These are phyloP conservation scores for Gossypium trilobum DNA, from an alignment of 441 rosid genomes.

Conservation along the genomic window DNA sequence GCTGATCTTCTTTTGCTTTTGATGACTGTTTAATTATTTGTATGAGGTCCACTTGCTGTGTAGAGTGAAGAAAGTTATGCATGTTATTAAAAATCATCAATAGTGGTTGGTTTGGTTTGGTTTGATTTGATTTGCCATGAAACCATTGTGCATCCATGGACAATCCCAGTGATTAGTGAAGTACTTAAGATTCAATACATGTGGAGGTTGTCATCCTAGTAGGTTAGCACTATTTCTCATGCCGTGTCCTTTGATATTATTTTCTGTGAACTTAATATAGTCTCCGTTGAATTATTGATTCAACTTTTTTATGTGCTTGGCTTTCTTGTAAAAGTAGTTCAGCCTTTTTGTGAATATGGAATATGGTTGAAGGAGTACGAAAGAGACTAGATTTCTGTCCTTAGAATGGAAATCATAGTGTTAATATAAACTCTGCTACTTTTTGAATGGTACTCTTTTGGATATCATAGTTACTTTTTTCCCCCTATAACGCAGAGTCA, in stretches of 20 bases:
- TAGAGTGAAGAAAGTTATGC: not conserved
- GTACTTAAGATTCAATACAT: not conserved
- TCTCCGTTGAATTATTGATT: not conserved
- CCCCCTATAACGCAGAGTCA: slow-evolving; percentile 48
- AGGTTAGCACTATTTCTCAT: not conserved
- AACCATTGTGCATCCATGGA: not conserved
- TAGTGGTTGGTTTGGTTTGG: not conserved
- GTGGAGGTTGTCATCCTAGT: not conserved
- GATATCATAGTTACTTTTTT: slow-evolving; percentile 4
- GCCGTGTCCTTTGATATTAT: not conserved
- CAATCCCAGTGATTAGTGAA: not conserved
- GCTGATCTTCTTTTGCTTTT: not conserved
- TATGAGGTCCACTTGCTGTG: not conserved
- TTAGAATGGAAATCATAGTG: not conserved
- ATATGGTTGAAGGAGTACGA: not conserved
- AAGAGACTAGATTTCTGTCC: not conserved
- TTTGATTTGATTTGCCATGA: not conserved
- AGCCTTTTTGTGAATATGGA: not conserved
- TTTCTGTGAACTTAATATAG: not conserved
- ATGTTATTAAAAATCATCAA: not conserved
- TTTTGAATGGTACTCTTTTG: slow-evolving; percentile 6
- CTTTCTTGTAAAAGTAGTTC: not conserved
- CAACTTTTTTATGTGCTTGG: not conserved
- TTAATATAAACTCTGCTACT: not conserved
- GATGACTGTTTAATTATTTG: not conserved